Percentiles rank a stretch among this genome's conserved stretches.
phyloP scores from a whole-genome alignment of 2,329 filamentous ascomycete genomes.

The Fusarium torulosum region DNA sequence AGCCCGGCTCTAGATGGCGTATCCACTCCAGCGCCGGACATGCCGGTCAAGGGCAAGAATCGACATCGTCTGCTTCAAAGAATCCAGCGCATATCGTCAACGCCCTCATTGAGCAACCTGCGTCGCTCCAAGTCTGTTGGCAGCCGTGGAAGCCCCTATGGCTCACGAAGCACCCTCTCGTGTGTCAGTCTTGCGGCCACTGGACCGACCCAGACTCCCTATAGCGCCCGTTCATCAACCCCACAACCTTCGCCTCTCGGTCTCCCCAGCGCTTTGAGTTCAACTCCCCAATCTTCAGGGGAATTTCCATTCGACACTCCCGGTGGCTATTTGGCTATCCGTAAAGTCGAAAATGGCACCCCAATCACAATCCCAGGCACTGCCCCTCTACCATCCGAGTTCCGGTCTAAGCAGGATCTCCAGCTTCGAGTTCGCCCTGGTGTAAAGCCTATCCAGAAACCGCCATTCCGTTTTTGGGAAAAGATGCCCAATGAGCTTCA shows the following conservation, averaged over 20 bases:
- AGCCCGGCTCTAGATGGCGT: conserved; percentile 47
- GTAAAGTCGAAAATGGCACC: conserved; percentile 66
- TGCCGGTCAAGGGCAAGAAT: conserved; percentile 69
- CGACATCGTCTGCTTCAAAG: conserved; percentile 78
- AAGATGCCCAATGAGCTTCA: conserved; percentile 86
- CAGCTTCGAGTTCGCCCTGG: conserved; percentile 36
- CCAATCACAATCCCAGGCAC: conserved; percentile 59
- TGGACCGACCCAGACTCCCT: conserved; percentile 48
- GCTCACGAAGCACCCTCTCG: conserved; percentile 64
- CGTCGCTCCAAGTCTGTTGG: conserved; percentile 75
- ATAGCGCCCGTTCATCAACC: conserved; percentile 49
- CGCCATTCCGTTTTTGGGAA: conserved; percentile 77
- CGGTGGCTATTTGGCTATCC: conserved; percentile 65
- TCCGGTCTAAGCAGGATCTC: conserved; percentile 59
- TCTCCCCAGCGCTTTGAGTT: conserved; percentile 53
- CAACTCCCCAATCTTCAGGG: conserved; percentile 55
- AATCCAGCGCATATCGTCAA: conserved; percentile 85
- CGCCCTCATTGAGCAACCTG: conserved; percentile 75
- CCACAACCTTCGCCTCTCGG: conserved; percentile 58
- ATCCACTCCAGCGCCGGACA: conserved; percentile 48
- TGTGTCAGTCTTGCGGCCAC: conserved; percentile 65
- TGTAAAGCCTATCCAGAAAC: conserved; percentile 47
- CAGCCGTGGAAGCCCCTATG: conserved; percentile 78
- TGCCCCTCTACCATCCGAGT: conserved; percentile 72
- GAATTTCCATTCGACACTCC: conserved; percentile 58